Evolutionary conservation across 2,329 filamentous ascomycete genomes (phyloP), one percentile per base, ranked within the genome.

Genomic region (Leptographium flavum): DNA sequence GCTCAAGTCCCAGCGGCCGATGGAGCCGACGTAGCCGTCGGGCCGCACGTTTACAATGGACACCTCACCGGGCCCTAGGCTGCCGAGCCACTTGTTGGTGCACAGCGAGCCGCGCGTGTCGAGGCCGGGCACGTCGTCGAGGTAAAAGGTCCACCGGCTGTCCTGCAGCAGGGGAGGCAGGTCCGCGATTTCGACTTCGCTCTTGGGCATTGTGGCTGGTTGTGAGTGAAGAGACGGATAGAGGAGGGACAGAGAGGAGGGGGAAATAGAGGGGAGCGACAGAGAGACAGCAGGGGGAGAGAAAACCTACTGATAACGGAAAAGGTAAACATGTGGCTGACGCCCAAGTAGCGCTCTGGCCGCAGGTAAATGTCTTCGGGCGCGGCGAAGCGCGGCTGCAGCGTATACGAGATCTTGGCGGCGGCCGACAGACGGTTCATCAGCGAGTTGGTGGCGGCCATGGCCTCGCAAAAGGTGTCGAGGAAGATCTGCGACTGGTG

Each of bases 21-120:
- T 60, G n/a, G 70, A 76, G 1, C 81, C 82, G 5, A 86, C 74
- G 57, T 86, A 87, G 11, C 82, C 81, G 59, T 87, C 82, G 0
- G 82, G 82, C 5, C 82, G 69, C 2, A 87, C 77, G 53, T 81
- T 79, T 35, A 81, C 66, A 35, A 86, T 71, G 5, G 73, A 76
- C 6, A 81, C 71, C 51, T 81, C 72, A 10, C 69, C 65, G 1
- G 67, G 64, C 0, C 62, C 64, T 3, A 84, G 62, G 39, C 66
- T 69, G 35, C 76, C 79, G 7, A 83, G 64, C 81, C 81, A 87
- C 58, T 83, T 85, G 54, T 78, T 71, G 10, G 75, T 82, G 58
- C 76, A 82, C 28, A 67, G 59, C 32, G 63, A 55, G 33, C 67
- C 66, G 22, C 68, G 65, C 3, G 69, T 73, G 45, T 76, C 70